Percentiles rank a stretch among this genome's conserved stretches.
Evolutionary conservation across 345 rosid species (phyloP).

Genomic region (Adansonia digitata): DNA sequence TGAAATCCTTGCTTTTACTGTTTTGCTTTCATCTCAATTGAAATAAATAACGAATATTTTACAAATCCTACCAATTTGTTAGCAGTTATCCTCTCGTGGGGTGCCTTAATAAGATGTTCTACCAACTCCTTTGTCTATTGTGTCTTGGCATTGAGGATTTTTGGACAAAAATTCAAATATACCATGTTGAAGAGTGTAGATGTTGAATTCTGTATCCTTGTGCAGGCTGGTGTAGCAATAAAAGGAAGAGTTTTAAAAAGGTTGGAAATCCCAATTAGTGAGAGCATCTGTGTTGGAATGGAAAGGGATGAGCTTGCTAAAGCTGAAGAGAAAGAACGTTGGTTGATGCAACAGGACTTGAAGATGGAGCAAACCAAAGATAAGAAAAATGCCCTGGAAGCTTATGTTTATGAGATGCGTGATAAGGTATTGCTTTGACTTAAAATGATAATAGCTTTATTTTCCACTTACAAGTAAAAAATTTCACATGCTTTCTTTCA

Average conservation of each 20-base stretch:
- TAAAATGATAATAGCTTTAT: neutral
- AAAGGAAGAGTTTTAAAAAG: constrained; percentile 36
- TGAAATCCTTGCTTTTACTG: neutral
- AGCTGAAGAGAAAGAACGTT: constrained; percentile 54
- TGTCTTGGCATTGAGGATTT: neutral
- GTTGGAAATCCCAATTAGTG: constrained; percentile 51
- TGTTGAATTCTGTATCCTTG: constrained; percentile 17
- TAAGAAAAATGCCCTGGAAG: constrained; percentile 67
- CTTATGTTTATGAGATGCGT: constrained; percentile 79
- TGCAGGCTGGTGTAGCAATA: constrained; percentile 38
- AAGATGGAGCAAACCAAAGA: constrained; percentile 73
- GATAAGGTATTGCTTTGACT: constrained; percentile 49
- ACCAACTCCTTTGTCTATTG: neutral
- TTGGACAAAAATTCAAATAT: neutral
- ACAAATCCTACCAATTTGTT: constrained; percentile 8
- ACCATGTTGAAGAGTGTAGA: constrained; percentile 11
- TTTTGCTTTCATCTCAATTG: neutral
- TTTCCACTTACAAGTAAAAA: neutral
- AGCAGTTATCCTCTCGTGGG: neutral
- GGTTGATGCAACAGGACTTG: constrained; percentile 54
- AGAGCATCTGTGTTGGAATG: constrained; percentile 46
- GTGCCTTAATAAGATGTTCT: neutral
- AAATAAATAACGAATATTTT: neutral
- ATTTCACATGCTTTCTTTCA: neutral
- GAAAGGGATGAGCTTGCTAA: constrained; percentile 45